Evolutionary conservation across 1,139 yeast genomes (phyloP).

Genomic region (Citeromyces hawaiiensis): DNA sequence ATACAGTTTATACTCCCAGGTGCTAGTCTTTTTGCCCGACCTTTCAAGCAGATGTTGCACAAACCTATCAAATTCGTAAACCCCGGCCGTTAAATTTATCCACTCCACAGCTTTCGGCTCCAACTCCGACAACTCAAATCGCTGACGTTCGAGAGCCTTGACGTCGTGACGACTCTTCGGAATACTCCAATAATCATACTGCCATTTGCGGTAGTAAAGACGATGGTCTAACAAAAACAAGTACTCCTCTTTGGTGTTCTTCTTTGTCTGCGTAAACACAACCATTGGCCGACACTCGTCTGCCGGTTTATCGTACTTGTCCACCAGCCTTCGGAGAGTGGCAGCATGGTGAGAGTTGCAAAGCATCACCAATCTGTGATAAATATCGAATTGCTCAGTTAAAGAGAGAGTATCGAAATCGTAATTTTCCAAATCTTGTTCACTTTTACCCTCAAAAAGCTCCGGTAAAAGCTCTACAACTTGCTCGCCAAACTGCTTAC

Average conservation of each 20-base stretch:
- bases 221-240: constrained; percentile 30
- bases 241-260: constrained; percentile 19
- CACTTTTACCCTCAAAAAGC: constrained; percentile 12
- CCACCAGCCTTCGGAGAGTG: constrained; percentile 29
- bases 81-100: constrained; percentile 26
- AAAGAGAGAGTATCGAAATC: constrained; percentile 23
- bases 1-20: constrained; percentile 11
- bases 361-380: constrained; percentile 24
- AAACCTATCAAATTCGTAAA: constrained; percentile 15
- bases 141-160: constrained; percentile 27
- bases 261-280: constrained; percentile 5
- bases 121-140: constrained; percentile 20
- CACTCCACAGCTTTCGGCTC: constrained; percentile 23
- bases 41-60: constrained; percentile 16
- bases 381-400: constrained; percentile 26
- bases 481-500: constrained; percentile 16
- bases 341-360: constrained; percentile 20
- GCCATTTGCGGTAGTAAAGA: constrained; percentile 25
- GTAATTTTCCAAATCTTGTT: constrained; percentile 12
- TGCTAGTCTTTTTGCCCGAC: constrained; percentile 13
- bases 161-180: constrained; percentile 32
- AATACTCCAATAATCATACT: constrained; percentile 20
- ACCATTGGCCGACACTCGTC: constrained; percentile 15
- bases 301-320: constrained; percentile 22
- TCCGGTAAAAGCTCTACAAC: constrained; percentile 11